Evolutionary conservation across 2,329 filamentous ascomycete genomes (phyloP), one percentile per base, ranked within the genome.

Genomic region (Kalmusia sp.): DNA sequence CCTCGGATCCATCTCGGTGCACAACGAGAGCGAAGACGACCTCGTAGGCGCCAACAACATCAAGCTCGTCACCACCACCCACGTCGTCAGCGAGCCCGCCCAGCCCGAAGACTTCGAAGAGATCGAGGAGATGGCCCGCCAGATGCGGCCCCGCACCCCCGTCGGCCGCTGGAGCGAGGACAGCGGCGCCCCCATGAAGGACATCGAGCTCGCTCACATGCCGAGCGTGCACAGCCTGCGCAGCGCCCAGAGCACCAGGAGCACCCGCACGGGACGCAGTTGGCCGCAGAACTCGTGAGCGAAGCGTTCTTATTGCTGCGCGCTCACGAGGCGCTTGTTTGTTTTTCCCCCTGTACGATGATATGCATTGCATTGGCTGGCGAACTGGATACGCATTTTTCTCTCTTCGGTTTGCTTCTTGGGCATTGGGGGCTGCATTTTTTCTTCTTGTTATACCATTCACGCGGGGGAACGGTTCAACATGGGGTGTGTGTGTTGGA

Each of bases 121-220:
- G 52, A 69, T 74, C 55, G 65, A 67, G 27, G 64, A 60, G 2
- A 64, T 65, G 37, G 57, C 57, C 5, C 46, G 65, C 17, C 67
- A 55, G 40, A 46, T 49, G 38, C 56, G 68, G 25, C 70, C 71
- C 4, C 51, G 60, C 35, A 64, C 64, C 11, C 70, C 70, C 2
- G 56, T 59, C 1, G 63, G 64, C 14, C 55, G 71, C 51, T 73
- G 67, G 68, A 74, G 71, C 37, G 67, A 71, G 35, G 71, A 74
- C 2, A 68, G 52, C 11, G 62, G 44, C 9, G 15, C 31, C 6
- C 1, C 27, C 7, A 40, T 59, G 39, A 65, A 64, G 46, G 54
- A 58, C 15, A 21, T 62, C 22, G 43, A 62, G 15, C 31, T 59
- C 19, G 54, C 51, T 43, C 59, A 59, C 44, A 59, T 62, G 15